These are phyloP conservation scores for Cercospora brassicicola DNA, from an alignment of 2,329 filamentous ascomycete genomes.

Conservation along the genomic window DNA sequence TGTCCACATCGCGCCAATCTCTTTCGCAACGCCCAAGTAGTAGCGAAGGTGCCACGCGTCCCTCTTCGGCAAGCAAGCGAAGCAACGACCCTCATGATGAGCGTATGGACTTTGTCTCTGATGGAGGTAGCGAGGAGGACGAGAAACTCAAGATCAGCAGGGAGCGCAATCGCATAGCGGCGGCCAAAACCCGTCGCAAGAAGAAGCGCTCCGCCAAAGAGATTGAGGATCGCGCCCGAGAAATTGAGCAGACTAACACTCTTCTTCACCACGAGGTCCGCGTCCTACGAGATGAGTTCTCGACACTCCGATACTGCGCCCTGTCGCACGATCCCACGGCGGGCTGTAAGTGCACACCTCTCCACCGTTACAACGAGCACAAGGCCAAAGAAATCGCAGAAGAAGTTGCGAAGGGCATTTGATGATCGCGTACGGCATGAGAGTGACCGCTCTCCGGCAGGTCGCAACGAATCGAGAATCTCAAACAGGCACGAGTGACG, in stretches of 20 bases:
- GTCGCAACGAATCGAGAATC: not conserved
- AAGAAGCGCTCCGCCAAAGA: conserved; percentile 17
- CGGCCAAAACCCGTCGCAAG: conserved; percentile 16
- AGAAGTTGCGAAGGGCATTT: conserved; percentile 2
- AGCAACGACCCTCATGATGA: not conserved
- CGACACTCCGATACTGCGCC: conserved; percentile 10
- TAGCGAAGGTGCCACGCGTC: not conserved
- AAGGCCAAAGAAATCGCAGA: conserved; percentile 14
- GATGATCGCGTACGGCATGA: not conserved
- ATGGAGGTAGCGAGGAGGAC: not conserved
- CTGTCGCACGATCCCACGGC: conserved; percentile 13
- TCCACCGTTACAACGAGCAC: conserved; percentile 13
- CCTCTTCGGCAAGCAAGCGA: not conserved
- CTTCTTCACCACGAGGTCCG: conserved; percentile 15
- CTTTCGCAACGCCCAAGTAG: not conserved
- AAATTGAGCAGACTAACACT: conserved; percentile 12
- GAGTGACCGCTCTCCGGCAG: not conserved
- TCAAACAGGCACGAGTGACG: not conserved
- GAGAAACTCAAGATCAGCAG: conserved; percentile 13
- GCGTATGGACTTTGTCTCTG: not conserved
- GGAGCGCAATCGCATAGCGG: conserved; percentile 16
- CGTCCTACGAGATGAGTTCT: conserved; percentile 11
- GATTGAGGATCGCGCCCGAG: conserved; percentile 12
- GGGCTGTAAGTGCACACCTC: conserved; percentile 11
- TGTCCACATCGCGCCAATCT: not conserved